A percentile compares a stretch with the other conserved stretches of the same genome.
Conservation (phyloP, 768 basidiomycete species). For the Phaeolepiota aurea region DNA sequence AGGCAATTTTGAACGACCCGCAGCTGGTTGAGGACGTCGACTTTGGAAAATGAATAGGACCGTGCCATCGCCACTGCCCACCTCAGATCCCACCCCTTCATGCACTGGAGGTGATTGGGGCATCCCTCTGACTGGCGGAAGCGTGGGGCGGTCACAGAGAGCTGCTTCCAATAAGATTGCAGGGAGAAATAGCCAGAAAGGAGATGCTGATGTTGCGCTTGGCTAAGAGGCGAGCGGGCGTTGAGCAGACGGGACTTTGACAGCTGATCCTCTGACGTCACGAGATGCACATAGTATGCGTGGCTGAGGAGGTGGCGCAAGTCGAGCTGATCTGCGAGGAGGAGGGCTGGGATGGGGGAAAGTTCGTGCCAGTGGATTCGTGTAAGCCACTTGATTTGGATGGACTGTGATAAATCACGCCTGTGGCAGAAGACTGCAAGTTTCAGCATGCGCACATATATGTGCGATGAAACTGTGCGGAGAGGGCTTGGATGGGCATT, state of each 20-base stretch:
- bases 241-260: slow-evolving; percentile 9
- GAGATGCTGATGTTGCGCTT: slow-evolving; percentile 20
- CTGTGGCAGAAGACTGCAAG: slow-evolving; percentile 23
- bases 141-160: slow-evolving; percentile 18
- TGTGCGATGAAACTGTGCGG: slow-evolving; percentile 16
- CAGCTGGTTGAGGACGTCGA: slow-evolving; percentile 28
- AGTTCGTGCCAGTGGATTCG: slow-evolving; percentile 21
- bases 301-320: slow-evolving; percentile 18
- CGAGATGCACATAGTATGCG: slow-evolving; percentile 26
- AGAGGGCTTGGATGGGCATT: slow-evolving; percentile 13
- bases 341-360: slow-evolving; percentile 19
- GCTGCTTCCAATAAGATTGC: slow-evolving; percentile 21
- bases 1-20: slow-evolving; percentile 20
- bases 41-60: slow-evolving; percentile 13
- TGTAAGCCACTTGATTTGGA: slow-evolving; percentile 23
- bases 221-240: slow-evolving; percentile 12
- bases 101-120: slow-evolving; percentile 25
- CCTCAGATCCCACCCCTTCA: slow-evolving; percentile 25
- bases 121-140: slow-evolving; percentile 23
- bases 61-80: slow-evolving; percentile 21
- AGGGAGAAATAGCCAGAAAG: slow-evolving; percentile 27
- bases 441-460: slow-evolving; percentile 23
- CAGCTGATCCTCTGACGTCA: slow-evolving; percentile 14
- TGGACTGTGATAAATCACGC: slow-evolving; percentile 13
- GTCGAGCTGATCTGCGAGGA: slow-evolving; percentile 17